Evolutionary conservation across 2,329 filamentous ascomycete genomes (phyloP).

Genomic region (Aspergillus pseudonomiae): DNA sequence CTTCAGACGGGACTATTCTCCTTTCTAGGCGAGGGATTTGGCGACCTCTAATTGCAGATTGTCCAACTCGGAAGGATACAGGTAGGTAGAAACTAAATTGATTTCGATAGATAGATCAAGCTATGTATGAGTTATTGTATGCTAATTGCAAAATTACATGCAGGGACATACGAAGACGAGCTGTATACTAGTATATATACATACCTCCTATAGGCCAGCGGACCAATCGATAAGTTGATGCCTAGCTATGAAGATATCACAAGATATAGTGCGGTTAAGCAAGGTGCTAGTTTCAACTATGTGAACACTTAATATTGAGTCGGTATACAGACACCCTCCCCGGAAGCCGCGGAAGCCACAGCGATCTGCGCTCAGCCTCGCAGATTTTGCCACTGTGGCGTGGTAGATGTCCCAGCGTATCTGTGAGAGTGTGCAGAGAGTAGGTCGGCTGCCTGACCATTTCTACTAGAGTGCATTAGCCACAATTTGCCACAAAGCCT

Average conservation of each 20-base stretch:
- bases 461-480: not conserved
- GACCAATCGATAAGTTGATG: not conserved
- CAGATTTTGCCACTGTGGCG: not conserved
- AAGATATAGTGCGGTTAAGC: not conserved
- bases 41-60: not conserved
- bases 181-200: not conserved
- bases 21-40: not conserved
- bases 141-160: not conserved
- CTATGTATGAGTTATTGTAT: not conserved
- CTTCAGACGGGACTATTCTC: not conserved
- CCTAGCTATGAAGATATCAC: not conserved
- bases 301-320: not conserved
- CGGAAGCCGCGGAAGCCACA: not conserved
- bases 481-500: conserved; percentile 4
- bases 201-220: no score
- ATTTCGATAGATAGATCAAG: not conserved
- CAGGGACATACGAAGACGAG: not conserved
- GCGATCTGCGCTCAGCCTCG: conserved; percentile 2
- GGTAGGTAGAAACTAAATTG: not conserved
- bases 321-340: not conserved
- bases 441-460: not conserved
- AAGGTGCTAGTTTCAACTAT: not conserved
- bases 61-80: not conserved
- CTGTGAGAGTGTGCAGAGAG: not conserved
- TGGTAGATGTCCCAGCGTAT: not conserved